Evolutionary conservation across 31 red algal genomes (phyloP).

Genomic region (Odonthalia washingtoniensis): DNA sequence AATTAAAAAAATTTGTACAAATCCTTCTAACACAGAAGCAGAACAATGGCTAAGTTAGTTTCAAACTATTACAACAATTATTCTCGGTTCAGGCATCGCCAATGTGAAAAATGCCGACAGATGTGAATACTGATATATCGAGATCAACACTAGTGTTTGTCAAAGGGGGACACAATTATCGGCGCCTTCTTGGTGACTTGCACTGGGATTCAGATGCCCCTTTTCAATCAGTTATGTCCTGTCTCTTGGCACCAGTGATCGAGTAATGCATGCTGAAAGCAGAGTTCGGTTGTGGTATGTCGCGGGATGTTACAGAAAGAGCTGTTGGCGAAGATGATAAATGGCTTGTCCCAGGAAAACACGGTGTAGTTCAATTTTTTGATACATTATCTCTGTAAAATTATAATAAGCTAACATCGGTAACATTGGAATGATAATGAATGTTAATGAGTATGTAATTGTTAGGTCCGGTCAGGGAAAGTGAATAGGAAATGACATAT

Average conservation of each 20-base stretch:
- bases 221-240: conserved; percentile 77
- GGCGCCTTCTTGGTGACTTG: conserved; percentile 89
- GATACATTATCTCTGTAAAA: conserved; percentile 39
- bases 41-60: conserved; percentile 45
- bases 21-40: background rate
- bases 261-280: conserved; percentile 92
- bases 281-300: conserved; percentile 91
- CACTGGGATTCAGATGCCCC: conserved; percentile 77
- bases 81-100: conserved; percentile 95
- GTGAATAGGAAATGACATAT: background rate
- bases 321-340: conserved; percentile 66
- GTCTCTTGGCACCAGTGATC: conserved; percentile 82
- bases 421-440: background rate
- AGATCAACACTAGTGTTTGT: conserved; percentile 77
- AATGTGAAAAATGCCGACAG: conserved; percentile 92
- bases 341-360: conserved; percentile 94
- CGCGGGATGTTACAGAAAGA: background rate
- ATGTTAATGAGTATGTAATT: background rate
- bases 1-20: conserved; percentile 45
- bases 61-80: conserved; percentile 68
- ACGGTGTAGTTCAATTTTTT: conserved; percentile 93
- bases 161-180: conserved; percentile 98
- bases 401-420: too few relatives aligned
- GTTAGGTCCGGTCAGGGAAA: background rate
- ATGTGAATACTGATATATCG: conserved; percentile 38